phyloP scores from a whole-genome alignment of 441 rosid species.

The Jatropha multifida region DNA sequence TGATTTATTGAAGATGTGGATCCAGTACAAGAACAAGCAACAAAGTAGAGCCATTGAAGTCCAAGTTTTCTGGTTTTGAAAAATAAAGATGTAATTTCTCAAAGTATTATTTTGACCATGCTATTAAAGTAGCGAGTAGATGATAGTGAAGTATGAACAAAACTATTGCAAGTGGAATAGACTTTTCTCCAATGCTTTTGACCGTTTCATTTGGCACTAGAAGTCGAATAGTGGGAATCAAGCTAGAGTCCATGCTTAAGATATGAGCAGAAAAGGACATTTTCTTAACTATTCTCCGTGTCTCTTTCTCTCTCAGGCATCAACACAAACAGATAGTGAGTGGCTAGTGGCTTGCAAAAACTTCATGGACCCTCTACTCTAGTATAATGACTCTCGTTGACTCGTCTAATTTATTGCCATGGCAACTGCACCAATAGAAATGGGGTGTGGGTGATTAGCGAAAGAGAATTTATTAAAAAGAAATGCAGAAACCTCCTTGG shows the following conservation, averaged over 20 bases:
- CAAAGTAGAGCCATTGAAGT: conserved; percentile 12
- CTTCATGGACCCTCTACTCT: no score
- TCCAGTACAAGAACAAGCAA: conserved; percentile 15
- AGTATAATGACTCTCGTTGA: no score
- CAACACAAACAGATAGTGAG: background rate
- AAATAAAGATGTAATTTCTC: background rate
- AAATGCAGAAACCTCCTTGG: background rate
- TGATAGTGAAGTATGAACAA: conserved; percentile 2
- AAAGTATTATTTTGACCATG: conserved; percentile 15
- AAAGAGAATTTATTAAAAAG: background rate
- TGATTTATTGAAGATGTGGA: conserved; percentile 11
- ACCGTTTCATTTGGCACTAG: background rate
- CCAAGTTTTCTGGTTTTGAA: background rate
- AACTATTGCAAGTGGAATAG: background rate
- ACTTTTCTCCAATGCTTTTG: background rate
- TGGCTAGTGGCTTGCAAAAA: no score
- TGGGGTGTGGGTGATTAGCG: background rate
- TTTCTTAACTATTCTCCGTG: conserved; percentile 3
- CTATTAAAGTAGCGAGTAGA: background rate
- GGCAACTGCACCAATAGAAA: background rate
- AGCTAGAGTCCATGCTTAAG: background rate
- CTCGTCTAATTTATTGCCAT: background rate
- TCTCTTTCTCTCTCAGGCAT: background rate
- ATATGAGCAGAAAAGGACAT: conserved; percentile 8
- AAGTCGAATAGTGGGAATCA: background rate